These are phyloP conservation scores for Magnolia officinalis DNA, from an alignment of 164 flowering plant species.

Conservation along the genomic window DNA sequence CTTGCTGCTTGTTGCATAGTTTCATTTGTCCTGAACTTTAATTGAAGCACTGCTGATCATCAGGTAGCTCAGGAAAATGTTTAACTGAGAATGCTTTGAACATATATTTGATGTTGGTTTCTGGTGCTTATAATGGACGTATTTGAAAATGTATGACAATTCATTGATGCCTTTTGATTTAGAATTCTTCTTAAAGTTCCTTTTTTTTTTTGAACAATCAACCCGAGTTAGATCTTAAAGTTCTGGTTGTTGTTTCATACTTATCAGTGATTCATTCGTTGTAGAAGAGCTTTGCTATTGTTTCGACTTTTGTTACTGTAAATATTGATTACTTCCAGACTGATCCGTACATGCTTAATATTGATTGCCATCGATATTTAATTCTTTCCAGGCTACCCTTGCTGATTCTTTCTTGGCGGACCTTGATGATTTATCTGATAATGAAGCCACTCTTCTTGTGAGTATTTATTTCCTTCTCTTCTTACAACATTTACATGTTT, in stretches of 20 bases:
- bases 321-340: neutral
- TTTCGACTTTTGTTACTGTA: neutral
- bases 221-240: too few species aligned
- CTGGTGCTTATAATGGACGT: too few species aligned
- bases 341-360: neutral
- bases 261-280: neutral
- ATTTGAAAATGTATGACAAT: too few species aligned
- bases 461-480: conserved; percentile 22
- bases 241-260: neutral
- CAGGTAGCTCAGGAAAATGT: too few species aligned
- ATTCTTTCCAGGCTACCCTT: conserved; percentile 63
- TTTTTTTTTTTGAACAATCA: too few species aligned
- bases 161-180: too few species aligned
- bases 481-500: neutral
- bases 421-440: conserved; percentile 89
- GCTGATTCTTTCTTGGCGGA: conserved; percentile 93
- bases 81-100: too few species aligned
- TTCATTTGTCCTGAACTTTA: too few species aligned
- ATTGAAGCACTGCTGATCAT: too few species aligned
- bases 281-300: neutral
- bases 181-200: too few species aligned
- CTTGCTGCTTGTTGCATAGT: too few species aligned
- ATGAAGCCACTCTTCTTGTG: conserved; percentile 60
- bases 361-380: neutral
- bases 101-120: too few species aligned